A percentile compares a stretch with the other conserved stretches of the same genome.
These are phyloP conservation scores for Lithohypha guttulata DNA, from an alignment of 2,329 filamentous ascomycete genomes.

Conservation along the genomic window DNA sequence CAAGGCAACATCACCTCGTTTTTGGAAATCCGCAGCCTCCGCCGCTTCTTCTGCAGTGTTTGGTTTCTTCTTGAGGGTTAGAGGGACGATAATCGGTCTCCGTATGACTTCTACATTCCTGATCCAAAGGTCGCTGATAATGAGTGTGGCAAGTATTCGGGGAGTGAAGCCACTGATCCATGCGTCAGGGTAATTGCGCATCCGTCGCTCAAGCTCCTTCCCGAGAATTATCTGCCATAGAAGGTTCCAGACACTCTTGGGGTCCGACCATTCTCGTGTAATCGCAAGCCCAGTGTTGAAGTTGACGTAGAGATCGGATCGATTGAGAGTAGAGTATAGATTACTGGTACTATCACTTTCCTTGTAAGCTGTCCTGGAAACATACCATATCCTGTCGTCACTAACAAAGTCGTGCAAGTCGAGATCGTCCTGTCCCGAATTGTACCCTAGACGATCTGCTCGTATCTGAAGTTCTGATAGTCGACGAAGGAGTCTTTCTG, in stretches of 20 bases:
- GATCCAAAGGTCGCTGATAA: constrained; percentile 10
- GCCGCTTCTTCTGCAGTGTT: constrained; percentile 7
- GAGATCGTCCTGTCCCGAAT: neutral
- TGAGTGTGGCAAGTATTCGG: constrained; percentile 10
- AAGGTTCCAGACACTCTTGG: constrained; percentile 10
- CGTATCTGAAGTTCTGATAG: neutral
- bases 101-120: constrained; percentile 9
- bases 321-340: neutral
- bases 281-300: neutral
- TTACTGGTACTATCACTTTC: neutral
- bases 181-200: constrained; percentile 4
- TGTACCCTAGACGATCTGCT: neutral
- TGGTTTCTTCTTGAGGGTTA: constrained; percentile 1
- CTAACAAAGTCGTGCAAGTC: neutral
- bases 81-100: constrained; percentile 3
- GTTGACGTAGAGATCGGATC: neutral
- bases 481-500: neutral
- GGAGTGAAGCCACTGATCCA: constrained; percentile 11
- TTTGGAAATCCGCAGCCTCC: constrained; percentile 7
- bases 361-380: no score
- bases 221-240: constrained; percentile 12
- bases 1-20: constrained; percentile 7
- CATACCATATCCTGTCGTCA: neutral
- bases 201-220: constrained; percentile 10
- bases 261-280: neutral